phyloP scores from a whole-genome alignment of 2,329 filamentous ascomycete species.

The Magnaporthiopsis rhizophila region DNA sequence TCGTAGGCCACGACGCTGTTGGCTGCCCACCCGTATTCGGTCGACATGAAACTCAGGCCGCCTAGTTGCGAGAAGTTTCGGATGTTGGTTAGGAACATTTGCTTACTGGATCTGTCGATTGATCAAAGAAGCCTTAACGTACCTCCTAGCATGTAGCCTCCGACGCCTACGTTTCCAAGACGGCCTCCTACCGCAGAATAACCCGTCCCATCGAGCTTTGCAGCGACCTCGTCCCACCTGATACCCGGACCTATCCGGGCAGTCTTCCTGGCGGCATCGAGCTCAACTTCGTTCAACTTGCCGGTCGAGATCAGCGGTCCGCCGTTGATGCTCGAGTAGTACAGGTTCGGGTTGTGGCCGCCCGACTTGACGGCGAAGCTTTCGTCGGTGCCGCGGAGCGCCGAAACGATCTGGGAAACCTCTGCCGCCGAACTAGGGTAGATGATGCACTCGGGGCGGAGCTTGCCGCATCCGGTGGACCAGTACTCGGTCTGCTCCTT shows the following conservation, averaged over 20 bases:
- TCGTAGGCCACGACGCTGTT: slow-evolving; percentile 29
- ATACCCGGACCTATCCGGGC: slow-evolving; percentile 27
- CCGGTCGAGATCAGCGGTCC: slow-evolving; percentile 36
- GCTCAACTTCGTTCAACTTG: slow-evolving; percentile 26
- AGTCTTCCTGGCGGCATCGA: slow-evolving; percentile 24
- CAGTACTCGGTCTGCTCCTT: slow-evolving; percentile 2
- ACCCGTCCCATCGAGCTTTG: slow-evolving; percentile 22
- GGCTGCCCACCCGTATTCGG: slow-evolving; percentile 26
- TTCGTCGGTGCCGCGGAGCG: slow-evolving; percentile 14
- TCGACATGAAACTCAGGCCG: slow-evolving; percentile 24
- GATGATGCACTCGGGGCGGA: slow-evolving; percentile 16
- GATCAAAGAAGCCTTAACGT: background rate
- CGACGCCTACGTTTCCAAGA: slow-evolving; percentile 26
- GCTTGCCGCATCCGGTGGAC: slow-evolving; percentile 13
- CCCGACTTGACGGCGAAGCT: slow-evolving; percentile 38
- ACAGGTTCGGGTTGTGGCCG: slow-evolving; percentile 39
- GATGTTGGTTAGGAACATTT: background rate
- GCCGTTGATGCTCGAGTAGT: slow-evolving; percentile 31
- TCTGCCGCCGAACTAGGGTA: slow-evolving; percentile 14
- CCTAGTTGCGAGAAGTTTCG: slow-evolving; percentile 11
- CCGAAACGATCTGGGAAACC: slow-evolving; percentile 12
- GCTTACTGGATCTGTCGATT: too few relatives aligned
- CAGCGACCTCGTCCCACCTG: slow-evolving; percentile 30
- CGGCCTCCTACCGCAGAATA: slow-evolving; percentile 26
- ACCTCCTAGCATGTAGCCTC: slow-evolving; percentile 25